Conservation (phyloP, 768 basidiomycete genomes). For the Suillus americanus region DNA sequence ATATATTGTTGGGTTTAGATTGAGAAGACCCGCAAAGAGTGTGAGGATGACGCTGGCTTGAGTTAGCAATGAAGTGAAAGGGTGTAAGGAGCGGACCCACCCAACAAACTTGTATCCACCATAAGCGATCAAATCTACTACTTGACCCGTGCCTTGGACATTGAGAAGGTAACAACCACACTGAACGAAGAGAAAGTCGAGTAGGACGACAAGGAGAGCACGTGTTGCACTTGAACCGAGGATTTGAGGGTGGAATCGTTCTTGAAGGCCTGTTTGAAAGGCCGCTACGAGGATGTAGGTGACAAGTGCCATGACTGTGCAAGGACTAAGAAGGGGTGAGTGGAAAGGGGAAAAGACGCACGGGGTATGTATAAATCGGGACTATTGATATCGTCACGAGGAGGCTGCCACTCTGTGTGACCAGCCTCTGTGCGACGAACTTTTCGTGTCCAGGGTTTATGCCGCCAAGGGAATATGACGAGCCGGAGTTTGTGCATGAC, state of each 20-base stretch:
- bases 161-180: slow-evolving; percentile 92
- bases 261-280: slow-evolving; percentile 77
- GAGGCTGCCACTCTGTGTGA: slow-evolving; percentile 76
- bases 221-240: slow-evolving; percentile 85
- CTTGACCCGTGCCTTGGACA: slow-evolving; percentile 68
- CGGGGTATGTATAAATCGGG: slow-evolving; percentile 97
- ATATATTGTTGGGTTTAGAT: slow-evolving; percentile 62
- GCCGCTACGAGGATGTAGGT: slow-evolving; percentile 93
- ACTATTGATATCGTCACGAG: slow-evolving; percentile 92
- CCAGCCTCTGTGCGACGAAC: slow-evolving; percentile 62
- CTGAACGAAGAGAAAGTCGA: slow-evolving; percentile 89
- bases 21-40: slow-evolving; percentile 69
- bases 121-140: slow-evolving; percentile 86
- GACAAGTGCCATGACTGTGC: slow-evolving; percentile 89
- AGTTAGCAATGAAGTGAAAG: not conserved
- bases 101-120: slow-evolving; percentile 98
- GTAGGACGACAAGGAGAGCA: slow-evolving; percentile 78
- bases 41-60: slow-evolving; percentile 74
- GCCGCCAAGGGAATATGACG: slow-evolving; percentile 94
- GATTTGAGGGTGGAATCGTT: slow-evolving; percentile 84
- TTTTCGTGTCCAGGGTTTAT: slow-evolving; percentile 82
- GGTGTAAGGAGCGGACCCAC: slow-evolving; percentile 41
- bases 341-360: slow-evolving; percentile 31
- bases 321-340: slow-evolving; percentile 12
- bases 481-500: slow-evolving; percentile 87